These are phyloP conservation scores for Sphaceloma murrayae DNA, from an alignment of 2,329 filamentous ascomycete species.

Conservation along the genomic window DNA sequence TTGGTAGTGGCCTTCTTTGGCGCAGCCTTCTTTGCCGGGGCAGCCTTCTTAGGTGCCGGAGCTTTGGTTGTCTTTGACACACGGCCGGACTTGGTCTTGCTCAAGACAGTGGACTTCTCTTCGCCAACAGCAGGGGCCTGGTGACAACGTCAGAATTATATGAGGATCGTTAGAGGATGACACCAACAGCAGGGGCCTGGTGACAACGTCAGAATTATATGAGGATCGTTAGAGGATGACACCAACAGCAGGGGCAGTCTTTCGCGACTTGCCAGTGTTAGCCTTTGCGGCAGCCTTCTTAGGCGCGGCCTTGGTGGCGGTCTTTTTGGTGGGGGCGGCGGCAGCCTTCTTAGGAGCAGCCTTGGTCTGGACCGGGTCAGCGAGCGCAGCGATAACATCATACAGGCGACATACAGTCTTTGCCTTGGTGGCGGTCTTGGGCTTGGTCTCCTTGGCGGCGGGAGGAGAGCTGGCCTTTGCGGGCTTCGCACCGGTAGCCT, in stretches of 20 bases:
- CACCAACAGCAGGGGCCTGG: slow-evolving; percentile 52
- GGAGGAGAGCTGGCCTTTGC: slow-evolving; percentile 27
- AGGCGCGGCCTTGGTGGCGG: slow-evolving; percentile 27
- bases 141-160: background rate
- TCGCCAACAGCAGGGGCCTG: slow-evolving; percentile 54
- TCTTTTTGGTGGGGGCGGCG: slow-evolving; percentile 28
- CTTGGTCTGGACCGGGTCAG: slow-evolving; percentile 28
- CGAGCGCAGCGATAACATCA: background rate
- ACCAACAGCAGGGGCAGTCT: slow-evolving; percentile 31
- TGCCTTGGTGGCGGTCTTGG: slow-evolving; percentile 34
- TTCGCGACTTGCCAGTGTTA: slow-evolving; percentile 39
- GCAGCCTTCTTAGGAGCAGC: slow-evolving; percentile 27
- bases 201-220: background rate
- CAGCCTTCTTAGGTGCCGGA: slow-evolving; percentile 30
- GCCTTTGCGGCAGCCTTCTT: slow-evolving; percentile 34
- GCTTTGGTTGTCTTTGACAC: slow-evolving; percentile 60
- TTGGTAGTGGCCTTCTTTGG: slow-evolving; percentile 36
- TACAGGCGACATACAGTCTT: slow-evolving; percentile 15
- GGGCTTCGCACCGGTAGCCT: slow-evolving; percentile 28
- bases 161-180: too few species aligned
- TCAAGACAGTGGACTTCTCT: slow-evolving; percentile 59
- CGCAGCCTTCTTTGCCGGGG: slow-evolving; percentile 36
- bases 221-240: background rate
- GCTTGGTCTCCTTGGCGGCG: slow-evolving; percentile 32
- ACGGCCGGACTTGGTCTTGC: slow-evolving; percentile 79